phyloP scores from a whole-genome alignment of 2,329 filamentous ascomycete species.

The Aspergillus sp. region DNA sequence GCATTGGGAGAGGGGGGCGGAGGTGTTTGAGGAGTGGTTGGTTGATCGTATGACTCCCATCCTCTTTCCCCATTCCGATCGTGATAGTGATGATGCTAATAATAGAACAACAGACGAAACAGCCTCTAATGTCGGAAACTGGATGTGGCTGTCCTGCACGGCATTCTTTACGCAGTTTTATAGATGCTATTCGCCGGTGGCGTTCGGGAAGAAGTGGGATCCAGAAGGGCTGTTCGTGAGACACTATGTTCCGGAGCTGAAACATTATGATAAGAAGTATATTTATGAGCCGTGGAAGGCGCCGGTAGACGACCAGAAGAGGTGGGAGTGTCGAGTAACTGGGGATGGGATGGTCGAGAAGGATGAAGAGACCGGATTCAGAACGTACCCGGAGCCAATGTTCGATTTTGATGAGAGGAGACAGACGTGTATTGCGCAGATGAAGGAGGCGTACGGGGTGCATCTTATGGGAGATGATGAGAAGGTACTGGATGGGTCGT shows the following conservation, averaged over 20 bases:
- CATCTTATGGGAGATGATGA: slow-evolving; percentile 66
- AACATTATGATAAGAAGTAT: slow-evolving; percentile 63
- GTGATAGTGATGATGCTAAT: too few species aligned
- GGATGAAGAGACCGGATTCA: slow-evolving; percentile 47
- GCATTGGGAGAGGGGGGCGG: slow-evolving; percentile 75
- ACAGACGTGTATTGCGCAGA: slow-evolving; percentile 63
- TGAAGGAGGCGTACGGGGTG: slow-evolving; percentile 70
- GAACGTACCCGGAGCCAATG: slow-evolving; percentile 71
- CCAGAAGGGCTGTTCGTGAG: slow-evolving; percentile 63
- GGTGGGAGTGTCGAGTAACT: slow-evolving; percentile 64
- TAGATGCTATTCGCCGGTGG: slow-evolving; percentile 57
- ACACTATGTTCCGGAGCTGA: slow-evolving; percentile 68
- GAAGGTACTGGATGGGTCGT: slow-evolving; percentile 58
- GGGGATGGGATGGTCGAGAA: slow-evolving; percentile 51
- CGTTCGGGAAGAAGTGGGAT: slow-evolving; percentile 77
- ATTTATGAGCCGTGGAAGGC: slow-evolving; percentile 83
- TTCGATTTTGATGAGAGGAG: slow-evolving; percentile 70
- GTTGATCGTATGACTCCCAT: slow-evolving; percentile 56
- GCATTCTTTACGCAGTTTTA: slow-evolving; percentile 61
- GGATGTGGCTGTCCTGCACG: slow-evolving; percentile 65
- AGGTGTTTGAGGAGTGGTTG: slow-evolving; percentile 75
- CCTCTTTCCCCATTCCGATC: too few species aligned
- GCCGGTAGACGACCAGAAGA: slow-evolving; percentile 67
- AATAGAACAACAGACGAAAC: slow-evolving; percentile 22
- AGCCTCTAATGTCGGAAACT: slow-evolving; percentile 30